These are phyloP conservation scores for Raphanus hybrid DNA, from an alignment of 441 rosid genomes.

Conservation along the genomic window DNA sequence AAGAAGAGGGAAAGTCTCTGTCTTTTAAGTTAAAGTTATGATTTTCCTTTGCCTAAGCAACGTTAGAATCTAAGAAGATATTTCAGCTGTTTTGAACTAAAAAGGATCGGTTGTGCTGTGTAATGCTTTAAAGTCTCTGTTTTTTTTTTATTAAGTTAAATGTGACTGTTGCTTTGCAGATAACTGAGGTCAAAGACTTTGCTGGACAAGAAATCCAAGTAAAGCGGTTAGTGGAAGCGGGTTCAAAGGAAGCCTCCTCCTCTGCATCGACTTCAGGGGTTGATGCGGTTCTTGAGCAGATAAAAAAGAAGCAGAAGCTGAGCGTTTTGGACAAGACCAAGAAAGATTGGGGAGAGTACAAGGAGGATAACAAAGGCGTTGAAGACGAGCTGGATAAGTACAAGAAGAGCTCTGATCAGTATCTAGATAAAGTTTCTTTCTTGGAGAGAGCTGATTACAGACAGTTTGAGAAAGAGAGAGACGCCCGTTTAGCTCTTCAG, in stretches of 20 bases:
- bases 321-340: constrained; percentile 44
- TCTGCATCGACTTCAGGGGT: constrained; percentile 52
- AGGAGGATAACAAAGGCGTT: constrained; percentile 56
- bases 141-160: not conserved
- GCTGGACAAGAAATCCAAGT: constrained; percentile 85
- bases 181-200: constrained; percentile 74
- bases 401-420: constrained; percentile 26
- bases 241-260: constrained; percentile 65
- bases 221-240: constrained; percentile 70
- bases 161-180: constrained; percentile 41
- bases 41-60: not conserved
- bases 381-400: constrained; percentile 22
- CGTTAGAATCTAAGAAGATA: not conserved
- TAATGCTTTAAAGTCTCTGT: not conserved
- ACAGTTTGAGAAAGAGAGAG: constrained; percentile 91
- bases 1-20: not conserved
- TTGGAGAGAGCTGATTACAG: constrained; percentile 16
- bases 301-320: constrained; percentile 75
- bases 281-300: constrained; percentile 85
- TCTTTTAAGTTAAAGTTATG: not conserved
- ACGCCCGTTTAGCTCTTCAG: constrained; percentile 82
- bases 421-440: constrained; percentile 62
- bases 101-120: not conserved
- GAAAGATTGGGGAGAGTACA: constrained; percentile 25
- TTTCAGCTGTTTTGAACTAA: constrained; percentile 7